phyloP scores from a whole-genome alignment of 1,284 basidiomycete species.

The Mycena citricolor region DNA sequence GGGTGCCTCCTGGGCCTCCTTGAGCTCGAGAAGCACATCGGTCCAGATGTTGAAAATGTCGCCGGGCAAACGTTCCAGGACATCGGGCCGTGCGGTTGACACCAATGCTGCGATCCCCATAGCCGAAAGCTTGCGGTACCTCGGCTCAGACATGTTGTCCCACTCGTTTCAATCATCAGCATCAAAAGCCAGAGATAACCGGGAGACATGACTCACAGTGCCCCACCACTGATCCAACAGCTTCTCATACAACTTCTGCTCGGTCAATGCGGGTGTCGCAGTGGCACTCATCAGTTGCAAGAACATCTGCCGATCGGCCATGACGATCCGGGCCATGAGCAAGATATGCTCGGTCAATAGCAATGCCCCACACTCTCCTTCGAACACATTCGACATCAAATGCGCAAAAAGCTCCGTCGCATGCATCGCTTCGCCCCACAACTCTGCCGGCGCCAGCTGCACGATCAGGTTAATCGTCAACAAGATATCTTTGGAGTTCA shows the following conservation, averaged over 20 bases:
- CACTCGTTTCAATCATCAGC: conserved; percentile 51
- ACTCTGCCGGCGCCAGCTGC: conserved; percentile 56
- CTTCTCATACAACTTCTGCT: conserved; percentile 58
- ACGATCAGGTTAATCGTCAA: conserved; percentile 54
- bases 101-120: conserved; percentile 74
- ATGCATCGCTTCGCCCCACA: conserved; percentile 74
- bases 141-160: conserved; percentile 80
- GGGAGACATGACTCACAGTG: conserved; percentile 48
- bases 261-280: conserved; percentile 46
- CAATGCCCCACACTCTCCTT: conserved; percentile 56
- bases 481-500: conserved; percentile 61
- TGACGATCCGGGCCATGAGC: conserved; percentile 66
- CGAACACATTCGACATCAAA: conserved; percentile 55
- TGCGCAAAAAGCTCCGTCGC: conserved; percentile 66
- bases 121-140: conserved; percentile 69
- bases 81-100: conserved; percentile 65
- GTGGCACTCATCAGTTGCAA: conserved; percentile 64
- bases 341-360: conserved; percentile 66
- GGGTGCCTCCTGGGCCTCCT: conserved; percentile 61
- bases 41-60: conserved; percentile 89
- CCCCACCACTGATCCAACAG: conserved; percentile 80
- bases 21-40: conserved; percentile 86
- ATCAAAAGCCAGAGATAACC: neutral
- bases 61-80: conserved; percentile 65
- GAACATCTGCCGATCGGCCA: conserved; percentile 65